These are phyloP conservation scores for Dioszegia aurantiaca DNA, from an alignment of 768 basidiomycete genomes.

Conservation along the genomic window DNA sequence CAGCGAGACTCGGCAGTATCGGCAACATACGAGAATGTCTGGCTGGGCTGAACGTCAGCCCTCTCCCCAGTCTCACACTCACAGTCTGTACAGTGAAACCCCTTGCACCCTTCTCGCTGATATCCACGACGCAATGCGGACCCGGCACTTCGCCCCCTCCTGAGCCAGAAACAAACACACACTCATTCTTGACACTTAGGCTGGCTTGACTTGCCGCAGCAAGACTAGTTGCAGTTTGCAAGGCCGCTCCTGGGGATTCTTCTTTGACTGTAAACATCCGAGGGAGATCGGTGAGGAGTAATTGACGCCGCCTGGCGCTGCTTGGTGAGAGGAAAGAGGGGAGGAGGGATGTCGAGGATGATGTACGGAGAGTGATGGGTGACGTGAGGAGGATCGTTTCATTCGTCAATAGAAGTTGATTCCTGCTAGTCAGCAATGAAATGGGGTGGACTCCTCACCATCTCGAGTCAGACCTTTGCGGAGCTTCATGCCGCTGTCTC, in stretches of 20 bases:
- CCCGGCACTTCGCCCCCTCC: constrained; percentile 7
- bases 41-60: constrained; percentile 16
- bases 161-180: constrained; percentile 32
- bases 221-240: constrained; percentile 12
- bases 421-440: constrained; percentile 16
- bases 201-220: constrained; percentile 9
- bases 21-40: constrained; percentile 25
- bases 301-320: constrained; percentile 31
- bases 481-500: constrained; percentile 7
- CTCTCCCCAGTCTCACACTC: constrained; percentile 15
- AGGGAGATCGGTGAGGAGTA: constrained; percentile 46
- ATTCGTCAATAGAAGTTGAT: constrained; percentile 35
- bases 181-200: constrained; percentile 44
- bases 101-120: constrained; percentile 33
- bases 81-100: constrained; percentile 47
- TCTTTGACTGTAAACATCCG: constrained; percentile 49
- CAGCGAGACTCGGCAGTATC: constrained; percentile 26
- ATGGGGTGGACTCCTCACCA: constrained; percentile 1
- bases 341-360: constrained; percentile 18
- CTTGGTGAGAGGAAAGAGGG: constrained; percentile 42
- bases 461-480: not conserved
- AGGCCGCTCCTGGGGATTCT: constrained; percentile 18
- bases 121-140: constrained; percentile 30
- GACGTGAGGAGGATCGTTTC: constrained; percentile 42
- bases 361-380: constrained; percentile 29